Percentiles rank a stretch among this genome's conserved stretches.
These are phyloP conservation scores for Acer negundo DNA, from an alignment of 345 rosid species.

Conservation along the genomic window DNA sequence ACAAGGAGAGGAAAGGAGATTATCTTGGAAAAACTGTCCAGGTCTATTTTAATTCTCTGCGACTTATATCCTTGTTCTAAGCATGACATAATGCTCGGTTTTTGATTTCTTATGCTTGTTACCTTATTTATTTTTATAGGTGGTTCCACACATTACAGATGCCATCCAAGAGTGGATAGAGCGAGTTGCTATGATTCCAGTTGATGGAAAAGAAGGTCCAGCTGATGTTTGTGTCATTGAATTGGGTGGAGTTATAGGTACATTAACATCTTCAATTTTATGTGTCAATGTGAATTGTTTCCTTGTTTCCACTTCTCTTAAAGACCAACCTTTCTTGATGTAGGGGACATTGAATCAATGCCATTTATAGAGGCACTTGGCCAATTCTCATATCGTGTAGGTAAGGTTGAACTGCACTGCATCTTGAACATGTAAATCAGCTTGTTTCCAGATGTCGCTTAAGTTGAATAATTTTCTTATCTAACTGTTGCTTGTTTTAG, in stretches of 20 bases:
- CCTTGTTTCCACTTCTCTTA: slow-evolving; percentile 1
- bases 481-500: slow-evolving; percentile 42
- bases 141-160: slow-evolving; percentile 96
- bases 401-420: slow-evolving; percentile 36
- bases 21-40: slow-evolving; percentile 99
- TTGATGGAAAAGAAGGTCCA: slow-evolving; percentile 82
- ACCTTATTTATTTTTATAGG: slow-evolving; percentile 40
- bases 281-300: background rate
- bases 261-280: background rate
- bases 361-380: slow-evolving; percentile 97
- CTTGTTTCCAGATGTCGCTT: slow-evolving; percentile 1
- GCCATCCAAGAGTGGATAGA: slow-evolving; percentile 98
- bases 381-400: slow-evolving; percentile 91
- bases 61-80: background rate
- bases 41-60: slow-evolving; percentile 41
- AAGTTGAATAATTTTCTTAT: background rate
- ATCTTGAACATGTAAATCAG: background rate
- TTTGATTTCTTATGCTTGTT: slow-evolving; percentile 13
- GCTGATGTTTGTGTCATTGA: slow-evolving; percentile 98
- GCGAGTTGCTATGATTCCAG: slow-evolving; percentile 79
- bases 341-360: slow-evolving; percentile 99
- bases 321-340: slow-evolving; percentile 16
- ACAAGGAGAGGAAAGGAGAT: slow-evolving; percentile 91
- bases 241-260: slow-evolving; percentile 98
- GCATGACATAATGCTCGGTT: background rate